Base-by-base conservation (phyloP, 2,329 filamentous ascomycete species). In the Claviceps spartinae region DNA sequence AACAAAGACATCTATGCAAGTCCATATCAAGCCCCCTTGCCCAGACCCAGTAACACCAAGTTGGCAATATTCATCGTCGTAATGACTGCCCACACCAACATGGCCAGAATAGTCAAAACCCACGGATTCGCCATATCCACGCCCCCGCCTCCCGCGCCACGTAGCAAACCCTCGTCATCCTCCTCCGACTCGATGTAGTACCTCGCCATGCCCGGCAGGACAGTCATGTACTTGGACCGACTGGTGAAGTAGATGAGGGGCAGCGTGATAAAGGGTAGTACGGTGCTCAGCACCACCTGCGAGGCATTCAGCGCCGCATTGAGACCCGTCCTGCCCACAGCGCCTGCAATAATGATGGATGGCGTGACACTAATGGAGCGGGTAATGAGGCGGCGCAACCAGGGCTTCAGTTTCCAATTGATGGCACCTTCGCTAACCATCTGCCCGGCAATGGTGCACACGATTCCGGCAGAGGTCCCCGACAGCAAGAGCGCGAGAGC, bases 381-480 rank as follows among this genome's bases (percentile, higher is more conserved):
- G 0, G 88, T 94, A 48, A 91, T 67, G 4, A 94, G 75, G 11
- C 88, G 77, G 2, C 88, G 82, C 9, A 90, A 61, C 88, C 88
- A 95, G 0, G 88, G 88, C 55, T 75, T 74, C 36, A 90, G 67
- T 5, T 69, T 79, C 85, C 87, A 89, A 47, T 81, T 79, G 45
- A 95, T 66, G 55, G 88, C 86, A 6, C 88, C 88, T 65, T 94
- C 88, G 56, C 81, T 83, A 22, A 95, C 84, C 82, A 95, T 93
- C 65, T 95, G 88, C 0, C 88, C 88, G 0, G 88, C 79, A 58
- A 95, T 93, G 1, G 89, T 95, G 69, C 88, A 94, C 2, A 94
- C 84, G 38, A 95, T 87, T 5, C 88, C 88, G 0, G 88, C 88
- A 0, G 83, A 87, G 13, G 88, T 77, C 8, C 88, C 88, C 0